Evolutionary conservation across 495 filamentous ascomycete species (phyloP).

Genomic region (Astrocystis sublimbata): DNA sequence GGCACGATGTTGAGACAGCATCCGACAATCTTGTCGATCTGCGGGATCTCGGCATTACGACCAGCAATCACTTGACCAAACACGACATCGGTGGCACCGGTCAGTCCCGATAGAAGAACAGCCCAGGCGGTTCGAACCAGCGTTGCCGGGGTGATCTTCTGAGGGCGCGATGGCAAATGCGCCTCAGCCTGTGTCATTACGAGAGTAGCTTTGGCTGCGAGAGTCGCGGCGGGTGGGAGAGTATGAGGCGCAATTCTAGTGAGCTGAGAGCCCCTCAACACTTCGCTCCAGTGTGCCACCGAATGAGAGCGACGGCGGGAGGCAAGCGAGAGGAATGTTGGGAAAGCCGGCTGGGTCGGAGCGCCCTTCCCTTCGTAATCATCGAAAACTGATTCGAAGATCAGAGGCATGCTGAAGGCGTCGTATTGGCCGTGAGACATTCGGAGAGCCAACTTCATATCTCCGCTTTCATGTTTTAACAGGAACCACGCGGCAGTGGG

Average conservation of each 20-base stretch:
- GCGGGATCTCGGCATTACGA: constrained; percentile 55
- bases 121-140: constrained; percentile 61
- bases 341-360: constrained; percentile 48
- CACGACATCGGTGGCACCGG: constrained; percentile 48
- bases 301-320: constrained; percentile 1
- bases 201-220: constrained; percentile 6
- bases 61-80: constrained; percentile 59
- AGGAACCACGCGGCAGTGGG: constrained; percentile 58
- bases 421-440: constrained; percentile 72
- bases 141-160: constrained; percentile 52
- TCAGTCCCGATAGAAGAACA: constrained; percentile 49
- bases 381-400: constrained; percentile 53
- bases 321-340: constrained; percentile 54
- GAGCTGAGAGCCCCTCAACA: constrained; percentile 28
- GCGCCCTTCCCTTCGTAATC: constrained; percentile 54
- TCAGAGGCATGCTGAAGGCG: constrained; percentile 60
- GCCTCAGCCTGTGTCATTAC: constrained; percentile 42
- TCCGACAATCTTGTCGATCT: constrained; percentile 50
- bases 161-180: constrained; percentile 27
- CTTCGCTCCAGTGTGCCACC: not conserved
- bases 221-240: constrained; percentile 30
- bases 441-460: constrained; percentile 58
- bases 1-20: constrained; percentile 62
- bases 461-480: constrained; percentile 46
- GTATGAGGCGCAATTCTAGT: constrained; percentile 12